Base-by-base conservation (phyloP, 768 basidiomycete genomes). In the Boletus speciosus region DNA sequence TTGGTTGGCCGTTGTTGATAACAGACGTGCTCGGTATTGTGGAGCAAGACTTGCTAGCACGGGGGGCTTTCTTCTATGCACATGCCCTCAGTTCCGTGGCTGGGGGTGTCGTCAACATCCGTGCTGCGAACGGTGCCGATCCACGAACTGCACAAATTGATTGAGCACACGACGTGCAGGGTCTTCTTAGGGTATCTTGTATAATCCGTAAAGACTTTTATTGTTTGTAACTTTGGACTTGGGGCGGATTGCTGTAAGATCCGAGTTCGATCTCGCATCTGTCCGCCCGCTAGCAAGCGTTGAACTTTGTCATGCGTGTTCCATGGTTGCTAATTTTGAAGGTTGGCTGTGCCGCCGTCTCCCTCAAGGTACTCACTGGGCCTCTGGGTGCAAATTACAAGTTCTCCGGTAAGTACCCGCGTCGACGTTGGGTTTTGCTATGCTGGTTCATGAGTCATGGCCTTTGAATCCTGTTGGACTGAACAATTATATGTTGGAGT, bases 11-110 rank as follows among this genome's bases (percentile, higher is more conserved):
- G 9, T 40, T 78, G 45, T 52, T 79, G 51, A 43, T 78, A 54
- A 74, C 74, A 52, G 78, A 78, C 50, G 69, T 78, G 10, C 66
- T 74, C 15, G 75, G 71, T 8, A 56, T 79, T 19, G 69, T 78
- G 34, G 77, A 78, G 57, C 78, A 79, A 63, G 70, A 70, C 19
- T 57, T 79, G 49, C 59, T 77, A n/a, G 63, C 67, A 7, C 68
- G 68, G 23, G 58, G 63, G 5, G 62, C 63, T 9, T 78, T 67
- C 62, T 78, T 78, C 55, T 78, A 78, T 12, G 77, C 71, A 15
- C 75, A 77, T 55, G 73, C 67, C 0, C 63, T 76, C 58, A 75
- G 73, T 49, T 76, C 74, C 6, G 68, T 77, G 21, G 76, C 66
- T 2, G 76, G 76, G 5, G 76, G 76, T 23, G 70, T 75, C 15